phyloP scores from a whole-genome alignment of 1,139 yeast genomes.

The Pichia sp. region DNA sequence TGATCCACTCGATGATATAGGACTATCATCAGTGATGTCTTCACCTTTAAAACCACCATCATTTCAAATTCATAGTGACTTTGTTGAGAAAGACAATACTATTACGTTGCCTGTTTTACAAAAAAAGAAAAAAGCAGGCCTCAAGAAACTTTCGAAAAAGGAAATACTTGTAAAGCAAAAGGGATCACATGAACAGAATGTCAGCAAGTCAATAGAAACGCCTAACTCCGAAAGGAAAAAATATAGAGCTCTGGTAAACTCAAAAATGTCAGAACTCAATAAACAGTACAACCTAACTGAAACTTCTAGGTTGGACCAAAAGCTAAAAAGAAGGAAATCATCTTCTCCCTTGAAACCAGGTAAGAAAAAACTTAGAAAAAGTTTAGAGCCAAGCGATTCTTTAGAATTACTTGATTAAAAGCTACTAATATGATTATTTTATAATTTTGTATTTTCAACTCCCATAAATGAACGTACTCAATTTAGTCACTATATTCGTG shows the following conservation, averaged over 20 bases:
- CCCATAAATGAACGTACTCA: not conserved
- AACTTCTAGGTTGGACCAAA: slow-evolving; percentile 1
- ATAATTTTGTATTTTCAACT: not conserved
- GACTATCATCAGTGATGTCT: slow-evolving; percentile 11
- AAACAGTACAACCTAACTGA: not conserved
- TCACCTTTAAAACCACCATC: slow-evolving; percentile 12
- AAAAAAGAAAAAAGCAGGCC: slow-evolving; percentile 1
- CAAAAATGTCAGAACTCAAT: slow-evolving; percentile 8
- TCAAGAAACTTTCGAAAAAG: not conserved
- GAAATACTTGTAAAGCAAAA: slow-evolving; percentile 3
- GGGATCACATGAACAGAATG: slow-evolving; percentile 6
- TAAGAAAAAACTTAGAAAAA: slow-evolving; percentile 14
- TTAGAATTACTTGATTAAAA: slow-evolving; percentile 10
- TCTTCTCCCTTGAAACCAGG: slow-evolving; percentile 13
- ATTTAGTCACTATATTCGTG: too few species aligned
- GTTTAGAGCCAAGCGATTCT: slow-evolving; percentile 11
- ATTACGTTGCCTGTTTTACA: slow-evolving; percentile 3
- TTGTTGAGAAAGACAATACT: slow-evolving; percentile 5
- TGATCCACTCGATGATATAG: slow-evolving; percentile 10
- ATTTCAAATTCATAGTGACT: slow-evolving; percentile 14
- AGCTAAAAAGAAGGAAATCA: slow-evolving; percentile 9
- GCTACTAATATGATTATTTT: too few species aligned
- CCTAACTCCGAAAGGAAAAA: slow-evolving; percentile 1
- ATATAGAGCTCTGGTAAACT: slow-evolving; percentile 4
- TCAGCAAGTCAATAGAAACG: not conserved